Conservation (phyloP, 192 early-diverging fungal species). For the Rhizoclosmatium globosum region DNA sequence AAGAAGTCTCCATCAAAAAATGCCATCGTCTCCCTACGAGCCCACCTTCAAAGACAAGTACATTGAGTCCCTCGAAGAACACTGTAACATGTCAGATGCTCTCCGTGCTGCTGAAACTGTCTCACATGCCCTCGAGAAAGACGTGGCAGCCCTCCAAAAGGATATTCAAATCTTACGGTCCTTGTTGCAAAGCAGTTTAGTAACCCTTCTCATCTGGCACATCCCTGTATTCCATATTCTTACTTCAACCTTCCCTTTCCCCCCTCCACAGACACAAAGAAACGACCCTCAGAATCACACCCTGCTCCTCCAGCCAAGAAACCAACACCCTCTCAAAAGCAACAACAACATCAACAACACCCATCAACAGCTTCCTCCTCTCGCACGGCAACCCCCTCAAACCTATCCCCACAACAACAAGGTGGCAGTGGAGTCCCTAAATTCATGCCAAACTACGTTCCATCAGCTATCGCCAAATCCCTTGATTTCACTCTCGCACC, state of each 20-base stretch:
- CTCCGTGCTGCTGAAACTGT: neutral
- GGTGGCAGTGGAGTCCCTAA: neutral
- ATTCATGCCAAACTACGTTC: neutral
- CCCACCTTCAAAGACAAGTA: conserved; percentile 21
- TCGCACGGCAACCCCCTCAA: too few relatives aligned
- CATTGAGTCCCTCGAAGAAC: conserved; percentile 12
- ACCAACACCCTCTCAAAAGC: neutral
- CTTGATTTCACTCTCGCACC: neutral
- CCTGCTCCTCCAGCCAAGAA: too few relatives aligned
- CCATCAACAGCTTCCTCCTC: neutral
- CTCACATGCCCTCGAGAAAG: conserved; percentile 8
- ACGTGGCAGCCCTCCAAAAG: neutral
- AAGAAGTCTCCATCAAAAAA: neutral
- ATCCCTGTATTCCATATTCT: too few relatives aligned
- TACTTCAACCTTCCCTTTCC: too few relatives aligned
- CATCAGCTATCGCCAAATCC: neutral
- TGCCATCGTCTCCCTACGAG: neutral
- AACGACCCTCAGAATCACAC: too few relatives aligned
- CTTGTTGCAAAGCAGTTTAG: neutral
- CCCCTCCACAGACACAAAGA: too few relatives aligned
- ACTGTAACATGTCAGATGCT: conserved; percentile 12
- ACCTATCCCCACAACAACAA: too few relatives aligned
- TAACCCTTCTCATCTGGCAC: too few relatives aligned
- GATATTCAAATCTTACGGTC: neutral
- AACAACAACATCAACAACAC: neutral